A percentile compares a stretch with the other conserved stretches of the same genome.
Evolutionary conservation across 495 filamentous ascomycete genomes (phyloP).

Genomic region (Annulohypoxylon stygium): DNA sequence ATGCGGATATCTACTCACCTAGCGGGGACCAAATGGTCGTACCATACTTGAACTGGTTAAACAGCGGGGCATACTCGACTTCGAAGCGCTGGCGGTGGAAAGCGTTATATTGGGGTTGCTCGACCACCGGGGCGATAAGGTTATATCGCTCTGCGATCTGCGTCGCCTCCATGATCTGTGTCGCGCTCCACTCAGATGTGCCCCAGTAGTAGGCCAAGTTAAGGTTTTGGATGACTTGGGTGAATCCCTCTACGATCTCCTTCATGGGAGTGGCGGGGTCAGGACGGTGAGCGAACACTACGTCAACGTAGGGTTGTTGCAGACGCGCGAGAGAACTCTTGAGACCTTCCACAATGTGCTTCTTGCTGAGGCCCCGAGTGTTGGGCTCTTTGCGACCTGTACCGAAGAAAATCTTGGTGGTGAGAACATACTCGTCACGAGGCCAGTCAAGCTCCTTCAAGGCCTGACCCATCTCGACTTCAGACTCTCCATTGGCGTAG

Average conservation of each 20-base stretch:
- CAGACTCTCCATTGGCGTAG: slow-evolving; percentile 64
- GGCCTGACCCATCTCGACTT: slow-evolving; percentile 67
- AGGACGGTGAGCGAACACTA: slow-evolving; percentile 62
- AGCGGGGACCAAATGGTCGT: slow-evolving; percentile 80
- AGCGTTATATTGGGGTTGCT: slow-evolving; percentile 71
- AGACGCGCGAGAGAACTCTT: slow-evolving; percentile 61
- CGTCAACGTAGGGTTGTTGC: slow-evolving; percentile 62
- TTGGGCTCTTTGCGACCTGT: slow-evolving; percentile 64
- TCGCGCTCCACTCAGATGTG: slow-evolving; percentile 68
- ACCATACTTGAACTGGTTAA: slow-evolving; percentile 72
- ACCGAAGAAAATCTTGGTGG: slow-evolving; percentile 60
- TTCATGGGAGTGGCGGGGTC: slow-evolving; percentile 63
- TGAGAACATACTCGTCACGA: slow-evolving; percentile 62
- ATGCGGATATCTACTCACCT: too few relatives aligned
- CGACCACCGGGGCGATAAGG: slow-evolving; percentile 68
- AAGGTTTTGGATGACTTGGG: slow-evolving; percentile 68
- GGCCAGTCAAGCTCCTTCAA: slow-evolving; percentile 62
- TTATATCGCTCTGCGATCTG: slow-evolving; percentile 68
- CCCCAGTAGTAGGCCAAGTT: slow-evolving; percentile 70
- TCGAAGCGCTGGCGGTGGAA: slow-evolving; percentile 70
- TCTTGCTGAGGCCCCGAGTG: slow-evolving; percentile 60
- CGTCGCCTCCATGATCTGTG: slow-evolving; percentile 68
- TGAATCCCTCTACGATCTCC: slow-evolving; percentile 65
- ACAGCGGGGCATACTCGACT: slow-evolving; percentile 73
- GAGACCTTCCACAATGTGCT: slow-evolving; percentile 63